Evolutionary conservation across 208 protist species (phyloP).

Genomic region (Crithidia mellificae): DNA sequence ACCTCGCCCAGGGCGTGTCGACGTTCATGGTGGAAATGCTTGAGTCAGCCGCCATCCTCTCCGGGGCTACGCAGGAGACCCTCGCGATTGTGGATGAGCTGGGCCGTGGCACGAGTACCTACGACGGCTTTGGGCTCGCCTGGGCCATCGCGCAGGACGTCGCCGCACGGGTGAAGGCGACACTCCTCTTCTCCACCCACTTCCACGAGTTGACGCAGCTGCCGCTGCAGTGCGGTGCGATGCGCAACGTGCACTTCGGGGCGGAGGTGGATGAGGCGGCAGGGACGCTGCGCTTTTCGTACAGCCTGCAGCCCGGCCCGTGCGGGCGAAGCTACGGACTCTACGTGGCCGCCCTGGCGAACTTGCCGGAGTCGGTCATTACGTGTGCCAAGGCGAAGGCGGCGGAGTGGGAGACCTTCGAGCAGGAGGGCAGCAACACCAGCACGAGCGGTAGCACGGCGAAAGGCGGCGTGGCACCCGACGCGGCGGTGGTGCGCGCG

Average conservation of each 20-base stretch:
- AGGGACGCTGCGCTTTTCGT: conserved; percentile 84
- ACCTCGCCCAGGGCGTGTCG: conserved; percentile 92
- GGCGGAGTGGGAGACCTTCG: conserved; percentile 85
- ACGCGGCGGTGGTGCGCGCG: conserved; percentile 36
- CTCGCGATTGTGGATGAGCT: conserved; percentile 99
- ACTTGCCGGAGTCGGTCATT: conserved; percentile 86
- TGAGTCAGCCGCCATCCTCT: conserved; percentile 97
- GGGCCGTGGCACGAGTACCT: conserved; percentile 98
- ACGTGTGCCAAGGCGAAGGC: conserved; percentile 78
- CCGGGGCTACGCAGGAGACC: conserved; percentile 92
- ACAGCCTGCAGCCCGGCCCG: conserved; percentile 82
- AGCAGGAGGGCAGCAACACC: conserved; percentile 17
- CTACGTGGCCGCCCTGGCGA: conserved; percentile 89
- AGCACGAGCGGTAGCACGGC: neutral
- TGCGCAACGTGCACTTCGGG: conserved; percentile 86
- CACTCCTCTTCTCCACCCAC: conserved; percentile 99
- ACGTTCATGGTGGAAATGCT: conserved; percentile 99
- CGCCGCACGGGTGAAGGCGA: conserved; percentile 69
- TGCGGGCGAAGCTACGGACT: conserved; percentile 93
- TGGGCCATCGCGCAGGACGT: conserved; percentile 98
- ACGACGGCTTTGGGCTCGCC: conserved; percentile 99
- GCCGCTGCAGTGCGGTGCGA: conserved; percentile 41
- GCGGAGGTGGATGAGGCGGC: conserved; percentile 67
- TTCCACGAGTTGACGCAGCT: conserved; percentile 99
- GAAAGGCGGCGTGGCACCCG: neutral